Percentiles rank a stretch among this genome's conserved stretches.
Evolutionary conservation across 192 early-diverging fungal species (phyloP).

Genomic region (Entomortierella beljakovae): DNA sequence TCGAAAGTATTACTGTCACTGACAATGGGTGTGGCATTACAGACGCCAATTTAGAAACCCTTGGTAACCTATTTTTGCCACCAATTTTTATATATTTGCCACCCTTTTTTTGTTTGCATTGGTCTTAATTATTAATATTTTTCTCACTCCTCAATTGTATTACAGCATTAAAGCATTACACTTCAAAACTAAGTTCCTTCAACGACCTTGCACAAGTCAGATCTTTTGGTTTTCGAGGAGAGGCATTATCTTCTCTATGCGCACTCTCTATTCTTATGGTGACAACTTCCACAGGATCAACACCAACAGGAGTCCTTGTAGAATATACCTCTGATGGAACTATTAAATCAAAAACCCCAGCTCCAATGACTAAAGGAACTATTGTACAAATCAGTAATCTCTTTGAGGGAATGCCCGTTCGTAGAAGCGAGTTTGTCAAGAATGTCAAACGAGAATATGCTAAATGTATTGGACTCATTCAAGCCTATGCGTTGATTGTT

Average conservation of each 20-base stretch:
- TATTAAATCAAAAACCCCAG: constrained; percentile 32
- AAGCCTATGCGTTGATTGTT: constrained; percentile 86
- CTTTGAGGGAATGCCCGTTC: constrained; percentile 90
- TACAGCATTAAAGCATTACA: constrained; percentile 86
- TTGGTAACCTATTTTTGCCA: constrained; percentile 66
- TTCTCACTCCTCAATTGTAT: background rate
- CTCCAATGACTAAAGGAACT: constrained; percentile 72
- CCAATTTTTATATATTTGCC: constrained; percentile 13
- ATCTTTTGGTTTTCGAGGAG: constrained; percentile 95
- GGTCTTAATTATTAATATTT: background rate
- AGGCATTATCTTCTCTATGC: constrained; percentile 93
- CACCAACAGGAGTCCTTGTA: constrained; percentile 72
- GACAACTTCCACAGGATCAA: constrained; percentile 72
- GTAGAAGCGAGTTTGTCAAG: constrained; percentile 85
- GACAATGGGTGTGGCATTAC: constrained; percentile 93
- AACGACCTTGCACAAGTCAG: constrained; percentile 79
- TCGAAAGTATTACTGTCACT: constrained; percentile 77
- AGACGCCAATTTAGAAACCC: constrained; percentile 64
- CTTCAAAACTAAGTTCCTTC: constrained; percentile 85
- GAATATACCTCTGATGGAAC: constrained; percentile 75
- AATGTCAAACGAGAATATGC: constrained; percentile 85
- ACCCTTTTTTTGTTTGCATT: background rate
- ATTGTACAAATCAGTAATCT: constrained; percentile 79
- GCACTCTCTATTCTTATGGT: constrained; percentile 76
- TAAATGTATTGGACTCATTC: constrained; percentile 80